Evolutionary conservation across 2,329 filamentous ascomycete species (phyloP), one percentile per base, ranked within the genome.

Genomic region (Aureobasidium lini): DNA sequence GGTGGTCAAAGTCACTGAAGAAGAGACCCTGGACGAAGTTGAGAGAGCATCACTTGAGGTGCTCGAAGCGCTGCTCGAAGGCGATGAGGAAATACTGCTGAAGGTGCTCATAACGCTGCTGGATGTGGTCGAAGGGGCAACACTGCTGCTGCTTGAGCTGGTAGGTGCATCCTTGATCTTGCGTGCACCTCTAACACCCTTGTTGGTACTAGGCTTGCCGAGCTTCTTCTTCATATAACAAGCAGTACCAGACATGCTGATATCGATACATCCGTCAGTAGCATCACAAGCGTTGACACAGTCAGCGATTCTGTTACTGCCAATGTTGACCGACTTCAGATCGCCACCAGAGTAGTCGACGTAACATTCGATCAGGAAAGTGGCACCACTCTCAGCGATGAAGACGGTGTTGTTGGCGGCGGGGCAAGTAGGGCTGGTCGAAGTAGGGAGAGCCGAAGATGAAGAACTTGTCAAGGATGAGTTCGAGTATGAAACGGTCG

Each of bases 161-260:
- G 16, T 9, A 18, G 57, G 57, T 3, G 57, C 57, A 28, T 46
- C 44, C 36, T 48, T 49, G 37, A 59, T 59, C 46, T 48, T 50
- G 28, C 57, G 46, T 6, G 57, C 57, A 42, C 57, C 57, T 50
- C 57, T 42, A 18, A 59, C 32, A n/a, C 9, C 13, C 23, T 50
- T 44, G 46, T 49, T 50, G 37, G 5, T 18, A 13, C 23, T 13
- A 9, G 57, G 46, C 28, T 40, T 44, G 28, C 28, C n/a, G 28
- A 58, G 42, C 8, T 37, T 57, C 7, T 36, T 40, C 50, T 62
- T 62, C 48, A 62, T 36, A 28, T 62, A 62, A 36, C 60, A 62
- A 2, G 60, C 57, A 32, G 60, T 62, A 4, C 57, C 57, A 18
- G 57, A 56, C 42, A 60, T 60, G 34, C 57, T 54, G 31, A 62